Conservation (phyloP, 2,329 filamentous ascomycete species). For the Rhexocercosporidium sp. region DNA sequence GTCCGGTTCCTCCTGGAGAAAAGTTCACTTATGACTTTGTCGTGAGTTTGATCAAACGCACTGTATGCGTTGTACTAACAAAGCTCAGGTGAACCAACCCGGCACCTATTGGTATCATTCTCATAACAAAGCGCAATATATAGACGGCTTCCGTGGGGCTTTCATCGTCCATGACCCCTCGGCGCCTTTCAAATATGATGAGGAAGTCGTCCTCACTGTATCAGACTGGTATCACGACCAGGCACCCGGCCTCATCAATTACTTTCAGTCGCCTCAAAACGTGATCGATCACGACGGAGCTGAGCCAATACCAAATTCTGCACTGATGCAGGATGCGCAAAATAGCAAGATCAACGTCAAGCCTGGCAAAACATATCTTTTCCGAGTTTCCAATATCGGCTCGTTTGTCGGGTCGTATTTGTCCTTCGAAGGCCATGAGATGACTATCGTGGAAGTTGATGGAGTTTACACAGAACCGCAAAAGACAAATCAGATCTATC, state of each 20-base stretch:
- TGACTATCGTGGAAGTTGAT: constrained; percentile 55
- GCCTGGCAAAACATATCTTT: constrained; percentile 27
- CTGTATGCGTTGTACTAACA: background rate
- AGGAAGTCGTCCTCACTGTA: constrained; percentile 61
- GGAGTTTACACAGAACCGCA: constrained; percentile 47
- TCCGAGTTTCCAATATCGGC: constrained; percentile 29
- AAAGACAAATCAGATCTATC: constrained; percentile 48
- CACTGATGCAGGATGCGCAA: constrained; percentile 23
- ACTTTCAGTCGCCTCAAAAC: constrained; percentile 43
- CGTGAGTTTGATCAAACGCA: constrained; percentile 42
- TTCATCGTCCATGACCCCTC: constrained; percentile 64
- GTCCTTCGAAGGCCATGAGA: constrained; percentile 32
- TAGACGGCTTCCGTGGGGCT: constrained; percentile 64
- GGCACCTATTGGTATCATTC: constrained; percentile 66
- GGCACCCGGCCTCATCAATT: constrained; percentile 23
- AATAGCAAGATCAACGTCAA: constrained; percentile 28
- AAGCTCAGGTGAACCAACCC: constrained; percentile 13
- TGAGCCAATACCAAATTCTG: constrained; percentile 27
- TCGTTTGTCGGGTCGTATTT: constrained; percentile 23
- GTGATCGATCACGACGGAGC: constrained; percentile 9
- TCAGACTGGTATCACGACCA: constrained; percentile 62
- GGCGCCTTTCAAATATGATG: constrained; percentile 61
- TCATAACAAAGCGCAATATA: constrained; percentile 50
- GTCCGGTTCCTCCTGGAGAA: constrained; percentile 35
- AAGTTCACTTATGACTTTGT: constrained; percentile 35